Base-by-base conservation (phyloP, 805 yeast species). In the Groenewaldozyma salmanticensis region DNA sequence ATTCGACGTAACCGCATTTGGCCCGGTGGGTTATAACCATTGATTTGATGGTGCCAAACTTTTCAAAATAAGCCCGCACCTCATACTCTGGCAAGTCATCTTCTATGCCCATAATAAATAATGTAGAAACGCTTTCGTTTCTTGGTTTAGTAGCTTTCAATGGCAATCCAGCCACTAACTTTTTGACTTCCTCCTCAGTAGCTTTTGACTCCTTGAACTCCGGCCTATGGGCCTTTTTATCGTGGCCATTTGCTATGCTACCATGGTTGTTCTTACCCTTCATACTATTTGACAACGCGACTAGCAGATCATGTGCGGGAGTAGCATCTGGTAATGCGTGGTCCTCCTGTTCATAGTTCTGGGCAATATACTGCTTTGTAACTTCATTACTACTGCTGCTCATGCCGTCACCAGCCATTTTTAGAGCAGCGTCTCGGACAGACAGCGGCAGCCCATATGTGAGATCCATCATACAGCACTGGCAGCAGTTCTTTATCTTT, bases 391-490 rank as follows among this genome's bases (percentile, higher is more conserved):
- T n/a, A 29, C 21, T 21, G 15, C 11, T 11, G 20, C 27, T 32
- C 18, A 18, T 16, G 13, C 31, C 21, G 20, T 31, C 67, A 13
- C 79, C 79, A 2, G 88, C 80, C 70, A 85, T 68, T 50, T 77
- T 76, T 52, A 87, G 59, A 3, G 95, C 83, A 1, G 85, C 77
- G 53, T 88, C 96, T 48, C 96, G 67, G 4, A 86, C 62, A 7
- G 78, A 75, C 15, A 86, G 57, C 0, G 95, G 85, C n/a, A 92
- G 74, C 3, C 87, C 84, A 63, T 77, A 83, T 21, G 79, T 74
- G 33, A 88, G 63, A 62, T 90, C 97, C 27, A 81, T 59, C 75
- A 86, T 72, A 59, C 98, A 90, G 19, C 77, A 65, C 58, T 92
- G 97, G 56, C 98, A 90, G 52, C 94, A 81, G 61, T 84, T 81